Base-by-base conservation (phyloP, 2,329 filamentous ascomycete species). In the Hymenoscyphus repandus region DNA sequence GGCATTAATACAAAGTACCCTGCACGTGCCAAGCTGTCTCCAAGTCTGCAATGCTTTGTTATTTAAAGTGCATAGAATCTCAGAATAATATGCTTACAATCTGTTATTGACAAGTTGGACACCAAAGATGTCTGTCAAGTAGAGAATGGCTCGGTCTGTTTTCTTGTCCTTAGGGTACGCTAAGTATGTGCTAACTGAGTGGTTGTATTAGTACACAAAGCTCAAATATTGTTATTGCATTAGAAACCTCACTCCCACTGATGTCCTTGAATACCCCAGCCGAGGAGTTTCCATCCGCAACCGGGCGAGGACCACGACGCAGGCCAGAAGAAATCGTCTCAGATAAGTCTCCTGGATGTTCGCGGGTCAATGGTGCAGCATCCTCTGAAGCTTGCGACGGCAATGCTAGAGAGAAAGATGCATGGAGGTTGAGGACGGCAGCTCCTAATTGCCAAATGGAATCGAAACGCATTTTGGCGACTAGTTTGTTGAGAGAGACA, bases 1-100 rank as follows among this genome's bases (percentile, higher is more conserved):
- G 84, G 85, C 51, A 84, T 74, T 44, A 85, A 69, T 54, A 78
- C 75, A 46, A 85, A 72, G 70, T 85, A 88, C 57, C 83, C 84
- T 58, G 81, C 81, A 51, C 77, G 74, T 47, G 85, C 85, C 66
- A 80, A 83, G 60, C 80, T 75, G 70, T 88, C 85, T 60, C 82
- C 83, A 61, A 77, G 71, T 31, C 56, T 58, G 20, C 1, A 36
- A 40, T 12, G 18, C 36, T 41, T 34, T 44, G 47, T 38, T 18
- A 15, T 6, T 39, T 11, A 13, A 11, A 9, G 11, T 36, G 38
- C 9, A 15, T 13, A 37, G 12, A 31, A 45, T 2, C 20, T 4
- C 30, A 13, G 18, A 32, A n/a, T 15, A 15, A 17, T n/a, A 20
- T 11, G 17, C 49, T 12, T 46, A 56, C 56, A 58, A 41, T 47